Evolutionary conservation across 2,329 filamentous ascomycete genomes (phyloP).

Genomic region (Coniosporium tulheliwenetii): DNA sequence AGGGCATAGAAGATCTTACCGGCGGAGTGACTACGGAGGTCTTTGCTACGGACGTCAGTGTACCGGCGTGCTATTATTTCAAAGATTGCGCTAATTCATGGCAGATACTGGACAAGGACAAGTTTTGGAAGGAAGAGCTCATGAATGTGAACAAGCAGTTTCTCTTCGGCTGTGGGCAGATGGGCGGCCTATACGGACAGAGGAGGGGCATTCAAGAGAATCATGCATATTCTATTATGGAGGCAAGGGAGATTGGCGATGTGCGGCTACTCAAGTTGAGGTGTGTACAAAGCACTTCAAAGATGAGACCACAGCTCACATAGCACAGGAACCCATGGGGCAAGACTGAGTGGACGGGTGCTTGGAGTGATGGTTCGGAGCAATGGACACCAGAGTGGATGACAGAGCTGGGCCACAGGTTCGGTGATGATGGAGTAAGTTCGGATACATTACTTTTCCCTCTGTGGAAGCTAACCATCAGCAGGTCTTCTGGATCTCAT

Average conservation of each 20-base stretch:
- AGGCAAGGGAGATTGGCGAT: constrained; percentile 43
- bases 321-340: constrained; percentile 60
- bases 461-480: constrained; percentile 1
- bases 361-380: constrained; percentile 70
- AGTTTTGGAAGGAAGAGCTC: constrained; percentile 72
- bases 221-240: constrained; percentile 44
- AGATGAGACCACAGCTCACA: constrained; percentile 5
- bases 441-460: neutral
- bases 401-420: constrained; percentile 53
- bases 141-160: constrained; percentile 49
- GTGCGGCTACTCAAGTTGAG: constrained; percentile 48
- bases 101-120: constrained; percentile 63
- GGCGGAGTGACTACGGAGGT: constrained; percentile 33
- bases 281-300: constrained; percentile 15
- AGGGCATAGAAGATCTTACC: constrained; percentile 43
- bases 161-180: constrained; percentile 28
- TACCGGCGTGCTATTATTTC: too few species aligned
- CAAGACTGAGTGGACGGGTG: constrained; percentile 62
- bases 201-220: constrained; percentile 29
- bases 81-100: too few species aligned
- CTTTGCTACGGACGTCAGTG: constrained; percentile 42
- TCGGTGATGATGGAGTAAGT: constrained; percentile 55
- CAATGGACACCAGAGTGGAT: constrained; percentile 76
- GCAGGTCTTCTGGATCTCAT: constrained; percentile 43
- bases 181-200: constrained; percentile 17